A percentile compares a stretch with the other conserved stretches of the same genome.
Evolutionary conservation across 371 early-diverging fungal species (phyloP).

Genomic region (Mucor saturninus): DNA sequence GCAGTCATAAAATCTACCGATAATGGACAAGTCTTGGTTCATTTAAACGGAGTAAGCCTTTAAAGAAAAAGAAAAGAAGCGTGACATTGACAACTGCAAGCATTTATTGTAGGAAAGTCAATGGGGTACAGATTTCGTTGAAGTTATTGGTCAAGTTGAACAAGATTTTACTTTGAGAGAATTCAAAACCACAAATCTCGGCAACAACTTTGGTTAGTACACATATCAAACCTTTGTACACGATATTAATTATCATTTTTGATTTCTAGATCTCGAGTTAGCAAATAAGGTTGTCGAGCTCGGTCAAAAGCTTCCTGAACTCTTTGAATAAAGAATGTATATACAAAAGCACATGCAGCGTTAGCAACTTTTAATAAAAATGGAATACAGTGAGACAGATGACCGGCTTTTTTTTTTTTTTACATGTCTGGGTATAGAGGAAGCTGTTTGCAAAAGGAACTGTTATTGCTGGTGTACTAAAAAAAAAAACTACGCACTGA

Average conservation of each 20-base stretch:
- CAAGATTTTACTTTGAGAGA: conserved; percentile 45
- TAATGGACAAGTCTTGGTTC: conserved; percentile 53
- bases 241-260: neutral
- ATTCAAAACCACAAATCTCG: conserved; percentile 46
- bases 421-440: neutral
- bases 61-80: neutral
- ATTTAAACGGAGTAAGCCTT: conserved; percentile 54
- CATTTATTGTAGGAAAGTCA: conserved; percentile 36
- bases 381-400: no score
- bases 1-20: conserved; percentile 58
- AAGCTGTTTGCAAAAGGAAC: no score
- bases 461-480: no score
- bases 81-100: neutral
- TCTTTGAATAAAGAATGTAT: conserved; percentile 38
- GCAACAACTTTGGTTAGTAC: conserved; percentile 41
- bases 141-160: conserved; percentile 52
- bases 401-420: neutral
- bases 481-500: no score
- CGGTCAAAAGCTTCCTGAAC: conserved; percentile 44
- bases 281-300: conserved; percentile 52
- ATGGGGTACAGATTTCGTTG: conserved; percentile 50
- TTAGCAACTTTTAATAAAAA: no score
- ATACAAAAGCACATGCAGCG: neutral
- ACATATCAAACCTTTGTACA: neutral
- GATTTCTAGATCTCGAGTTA: conserved; percentile 39